Evolutionary conservation across 2,329 filamentous ascomycete species (phyloP), one percentile per base, ranked within the genome.

Genomic region (Diatrype stigma): DNA sequence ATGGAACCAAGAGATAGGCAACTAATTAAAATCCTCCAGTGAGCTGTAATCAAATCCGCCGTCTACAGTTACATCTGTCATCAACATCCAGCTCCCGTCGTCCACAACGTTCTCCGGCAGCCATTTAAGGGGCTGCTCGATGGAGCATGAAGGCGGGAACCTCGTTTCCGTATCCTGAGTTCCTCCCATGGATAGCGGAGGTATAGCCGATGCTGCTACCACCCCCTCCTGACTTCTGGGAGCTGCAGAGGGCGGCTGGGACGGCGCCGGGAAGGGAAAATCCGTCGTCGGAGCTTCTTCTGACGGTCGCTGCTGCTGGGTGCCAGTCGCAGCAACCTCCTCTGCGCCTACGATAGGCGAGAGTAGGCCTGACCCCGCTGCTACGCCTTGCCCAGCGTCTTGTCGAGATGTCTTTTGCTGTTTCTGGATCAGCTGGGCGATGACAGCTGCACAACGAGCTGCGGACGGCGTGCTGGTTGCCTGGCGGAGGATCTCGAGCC

Each of bases 71-170:
- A 40, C 45, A 40, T 50, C 48, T 14, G 48, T 30, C 51, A 53
- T 53, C 30, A 53, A 28, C 51, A 53, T 50, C 51, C 51, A 53
- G 35, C 48, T 53, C n/a, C 51, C 51, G 37, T 53, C 51, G 32
- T 53, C 51, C 42, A 48, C 45, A 19, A 50, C 48, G 14, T 53
- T 53, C 34, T 50, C 51, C 2, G 51, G 51, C 28, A 53, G n/a
- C 51, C 51, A 53, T 37, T 46, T 26, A n/a, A 53, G 48, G 1
- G 51, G 48, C 3, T 48, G 50, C 35, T 53, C 48, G 23, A 50
- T 46, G 12, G 45, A 30, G 26, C 45, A 37, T 47, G 49, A 12
- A 35, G 26, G 19, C 32, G 26, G 6, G 38, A 32, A 17, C 16
- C 38, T 3, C 42, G 16, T 19, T 42, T 30, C 40, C 17, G 17